Evolutionary conservation across 192 early-diverging fungal species (phyloP), one percentile per base, ranked within the genome.

Genomic region (Phycomyces nitens): DNA sequence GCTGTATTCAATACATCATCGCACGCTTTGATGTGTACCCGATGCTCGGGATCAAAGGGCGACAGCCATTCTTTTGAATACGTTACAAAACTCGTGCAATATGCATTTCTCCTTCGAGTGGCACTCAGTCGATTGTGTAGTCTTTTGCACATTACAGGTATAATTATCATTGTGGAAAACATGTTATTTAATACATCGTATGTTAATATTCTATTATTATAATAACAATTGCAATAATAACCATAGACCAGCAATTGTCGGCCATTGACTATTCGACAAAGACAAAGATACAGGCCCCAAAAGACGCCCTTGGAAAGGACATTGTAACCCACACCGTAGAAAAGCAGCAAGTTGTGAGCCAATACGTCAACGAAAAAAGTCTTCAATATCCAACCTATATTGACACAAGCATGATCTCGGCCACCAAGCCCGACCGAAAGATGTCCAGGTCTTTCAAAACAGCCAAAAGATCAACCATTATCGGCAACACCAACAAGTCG

Each of bases 81-180:
- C 70, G 83, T 95, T 11, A 86, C 92, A 20, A 91, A 94, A 70
- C 79, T 98, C 40, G 84, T 92, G 69, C 93, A 97, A 77, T 98
- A 94, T 75, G 88, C 86, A 49, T 98, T 92, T 71, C 70, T 97
- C 29, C 75, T 98, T 73, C 81, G 88, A 5, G 87, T 91, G 20
- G 92, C 93, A 6, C 77, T 96, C 49, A 88, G 86, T 64, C 80
- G 92, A 29, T 79, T 98, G 40, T 94, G 89, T 68, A 82, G 82
- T 27, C 66, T 94, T 56, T 77, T 98, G 23, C 60, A 73, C 54
- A 47, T 73, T 16, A 59, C 60, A 63, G 71, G 71, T 67, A 54
- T 34, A 34, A 34, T 34, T 2, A 34, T 34, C 3, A 34, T 34
- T 5, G 7, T 34, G 7, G 2, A 34, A 34, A 34, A 34, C 29